Evolutionary conservation across 768 basidiomycete genomes (phyloP), one percentile per base, ranked within the genome.

Genomic region (Auricularia heimuer): DNA sequence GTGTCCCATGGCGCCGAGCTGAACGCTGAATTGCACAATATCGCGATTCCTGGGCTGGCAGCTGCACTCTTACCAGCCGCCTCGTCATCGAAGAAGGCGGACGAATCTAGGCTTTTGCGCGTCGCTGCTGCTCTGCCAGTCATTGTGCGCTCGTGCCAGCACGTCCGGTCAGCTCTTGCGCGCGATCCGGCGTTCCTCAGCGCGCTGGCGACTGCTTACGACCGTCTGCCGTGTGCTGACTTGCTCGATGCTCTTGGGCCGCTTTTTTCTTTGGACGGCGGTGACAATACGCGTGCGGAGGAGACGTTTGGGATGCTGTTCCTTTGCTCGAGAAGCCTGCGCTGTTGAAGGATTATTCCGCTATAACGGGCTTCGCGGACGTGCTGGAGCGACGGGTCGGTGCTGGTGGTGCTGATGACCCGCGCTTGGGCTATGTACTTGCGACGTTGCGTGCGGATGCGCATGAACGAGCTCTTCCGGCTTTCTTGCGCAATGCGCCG

Each of bases 401-500:
- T 66, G 35, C 67, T 67, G 12, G 65, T 66, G 16, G 66, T 63
- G 16, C 2, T 24, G 60, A 51, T 33, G 63, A 42, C 61, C 64
- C 34, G 37, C 54, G 60, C 33, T 35, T 36, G 34, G 64, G n/a
- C 3, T 67, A 47, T 24, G 62, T 39, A n/a, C 60, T 39, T 3
- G 39, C 29, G 21, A 64, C 35, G 8, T n/a, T 34, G 45, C 36
- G 47, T 34, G 54, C 69, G 10, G 73, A 71, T 63, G 77, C 81
- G 36, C 80, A 71, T 63, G 77, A 81, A 36, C 80, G 56, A 14
- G 29, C 56, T 6, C 56, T 60, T 6, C 56, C 56, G 2, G 6
- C 56, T 34, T 60, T 60, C 29, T 24, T 34, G 24, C 85, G 89
- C 88, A 0, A 85, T 79, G 1, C 79, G 90, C 64, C 75, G 89